These are phyloP conservation scores for Aspergillus hiratsukae DNA, from an alignment of 2,329 filamentous ascomycete genomes.

Conservation along the genomic window DNA sequence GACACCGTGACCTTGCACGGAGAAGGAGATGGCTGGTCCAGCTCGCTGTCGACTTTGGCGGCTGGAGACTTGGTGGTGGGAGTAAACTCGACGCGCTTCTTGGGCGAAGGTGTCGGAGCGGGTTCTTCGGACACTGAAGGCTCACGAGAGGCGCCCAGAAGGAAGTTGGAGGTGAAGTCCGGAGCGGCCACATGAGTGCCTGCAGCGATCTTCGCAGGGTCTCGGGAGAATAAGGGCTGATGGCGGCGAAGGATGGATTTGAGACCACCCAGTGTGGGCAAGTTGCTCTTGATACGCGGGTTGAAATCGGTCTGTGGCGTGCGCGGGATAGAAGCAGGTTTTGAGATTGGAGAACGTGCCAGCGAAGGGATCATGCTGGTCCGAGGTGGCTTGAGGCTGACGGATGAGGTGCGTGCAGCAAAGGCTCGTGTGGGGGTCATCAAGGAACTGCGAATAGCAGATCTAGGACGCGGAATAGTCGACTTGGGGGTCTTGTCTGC, in stretches of 20 bases:
- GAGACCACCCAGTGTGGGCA: slow-evolving; percentile 51
- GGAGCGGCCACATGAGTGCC: slow-evolving; percentile 50
- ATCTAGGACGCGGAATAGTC: slow-evolving; percentile 39
- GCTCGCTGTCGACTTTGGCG: slow-evolving; percentile 20
- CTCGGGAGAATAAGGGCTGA: slow-evolving; percentile 55
- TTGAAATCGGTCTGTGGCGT: slow-evolving; percentile 47
- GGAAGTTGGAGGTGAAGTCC: slow-evolving; percentile 47
- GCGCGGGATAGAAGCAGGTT: slow-evolving; percentile 44
- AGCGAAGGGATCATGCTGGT: slow-evolving; percentile 53
- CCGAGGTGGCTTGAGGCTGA: slow-evolving; percentile 51
- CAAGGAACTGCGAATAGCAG: slow-evolving; percentile 50
- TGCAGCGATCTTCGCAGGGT: slow-evolving; percentile 55
- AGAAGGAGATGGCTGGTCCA: slow-evolving; percentile 36
- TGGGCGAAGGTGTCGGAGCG: slow-evolving; percentile 63
- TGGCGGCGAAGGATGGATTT: slow-evolving; percentile 62
- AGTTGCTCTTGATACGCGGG: slow-evolving; percentile 35
- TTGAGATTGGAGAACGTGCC: slow-evolving; percentile 49
- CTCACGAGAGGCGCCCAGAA: slow-evolving; percentile 35
- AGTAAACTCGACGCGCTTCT: slow-evolving; percentile 79
- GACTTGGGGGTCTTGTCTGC: slow-evolving; percentile 21
- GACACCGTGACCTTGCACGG: slow-evolving; percentile 34
- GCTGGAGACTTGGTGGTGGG: slow-evolving; percentile 57
- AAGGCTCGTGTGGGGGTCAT: slow-evolving; percentile 78
- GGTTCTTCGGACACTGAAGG: slow-evolving; percentile 20
- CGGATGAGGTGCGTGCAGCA: slow-evolving; percentile 52